Conservation (phyloP, 106 monocot genomes). For the Dioscorea dumetorum region DNA sequence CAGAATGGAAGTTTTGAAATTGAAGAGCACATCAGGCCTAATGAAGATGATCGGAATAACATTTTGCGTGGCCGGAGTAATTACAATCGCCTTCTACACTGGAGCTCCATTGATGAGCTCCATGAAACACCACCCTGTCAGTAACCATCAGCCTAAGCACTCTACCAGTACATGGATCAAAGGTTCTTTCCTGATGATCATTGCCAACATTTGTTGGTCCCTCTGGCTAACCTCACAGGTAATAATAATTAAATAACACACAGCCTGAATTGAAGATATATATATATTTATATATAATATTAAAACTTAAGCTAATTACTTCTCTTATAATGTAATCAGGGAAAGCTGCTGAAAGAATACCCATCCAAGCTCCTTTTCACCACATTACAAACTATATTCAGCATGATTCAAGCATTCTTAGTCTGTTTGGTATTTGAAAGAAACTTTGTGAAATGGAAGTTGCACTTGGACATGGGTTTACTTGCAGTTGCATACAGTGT, state of each 20-base stretch:
- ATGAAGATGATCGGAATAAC: constrained; percentile 36
- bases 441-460: constrained; percentile 13
- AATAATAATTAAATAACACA: background rate
- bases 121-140: constrained; percentile 11
- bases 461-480: constrained; percentile 10
- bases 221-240: constrained; percentile 24
- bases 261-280: too few species aligned
- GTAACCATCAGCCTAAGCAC: background rate
- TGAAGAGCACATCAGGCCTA: constrained; percentile 39
- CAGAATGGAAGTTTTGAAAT: constrained; percentile 44
- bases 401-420: constrained; percentile 10
- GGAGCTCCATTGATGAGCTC: constrained; percentile 20
- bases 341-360: constrained; percentile 4
- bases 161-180: constrained; percentile 12
- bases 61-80: constrained; percentile 36
- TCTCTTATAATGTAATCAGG: constrained; percentile 1
- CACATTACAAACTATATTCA: constrained; percentile 9
- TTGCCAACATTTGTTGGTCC: constrained; percentile 14
- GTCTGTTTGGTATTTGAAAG: constrained; percentile 11
- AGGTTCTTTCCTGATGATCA: constrained; percentile 18
- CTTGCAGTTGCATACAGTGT: constrained; percentile 34
- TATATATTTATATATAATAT: too few species aligned
- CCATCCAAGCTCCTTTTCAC: constrained; percentile 25
- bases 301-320: background rate
- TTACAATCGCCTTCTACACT: constrained; percentile 40